These are phyloP conservation scores for Claviceps pusilla DNA, from an alignment of 2,329 filamentous ascomycete genomes.

Conservation along the genomic window DNA sequence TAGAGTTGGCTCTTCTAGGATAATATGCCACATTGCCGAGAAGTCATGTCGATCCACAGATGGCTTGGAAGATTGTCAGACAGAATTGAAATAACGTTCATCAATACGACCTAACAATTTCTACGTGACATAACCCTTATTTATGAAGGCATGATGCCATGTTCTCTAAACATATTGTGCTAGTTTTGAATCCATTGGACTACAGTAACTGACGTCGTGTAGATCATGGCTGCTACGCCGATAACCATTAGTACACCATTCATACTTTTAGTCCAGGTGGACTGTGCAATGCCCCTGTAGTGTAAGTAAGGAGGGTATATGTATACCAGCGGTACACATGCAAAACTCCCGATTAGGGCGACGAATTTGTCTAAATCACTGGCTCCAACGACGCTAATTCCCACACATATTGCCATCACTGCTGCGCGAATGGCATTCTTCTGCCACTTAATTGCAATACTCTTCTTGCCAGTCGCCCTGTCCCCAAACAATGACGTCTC, in stretches of 20 bases:
- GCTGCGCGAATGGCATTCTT: slow-evolving; percentile 52
- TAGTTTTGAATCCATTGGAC: slow-evolving; percentile 18
- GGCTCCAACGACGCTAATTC: slow-evolving; percentile 47
- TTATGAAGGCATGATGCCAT: too few species aligned
- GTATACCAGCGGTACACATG: slow-evolving; percentile 62
- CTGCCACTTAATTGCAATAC: slow-evolving; percentile 54
- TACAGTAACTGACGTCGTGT: slow-evolving; percentile 50
- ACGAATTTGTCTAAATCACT: slow-evolving; percentile 62
- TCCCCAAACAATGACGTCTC: slow-evolving; percentile 54
- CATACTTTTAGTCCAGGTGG: slow-evolving; percentile 36
- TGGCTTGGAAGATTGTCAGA: too few species aligned
- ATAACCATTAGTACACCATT: slow-evolving; percentile 49
- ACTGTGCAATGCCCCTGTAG: slow-evolving; percentile 49
- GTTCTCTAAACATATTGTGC: not conserved
- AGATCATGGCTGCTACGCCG: slow-evolving; percentile 53
- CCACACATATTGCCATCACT: slow-evolving; percentile 43
- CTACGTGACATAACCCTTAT: too few species aligned
- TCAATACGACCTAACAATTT: too few species aligned
- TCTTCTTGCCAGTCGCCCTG: slow-evolving; percentile 49
- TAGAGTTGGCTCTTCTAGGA: not conserved
- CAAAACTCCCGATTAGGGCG: slow-evolving; percentile 56
- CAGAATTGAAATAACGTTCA: too few species aligned
- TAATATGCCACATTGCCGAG: not conserved
- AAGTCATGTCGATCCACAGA: not conserved
- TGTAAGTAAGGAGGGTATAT: slow-evolving; percentile 62